A percentile compares a stretch with the other conserved stretches of the same genome.
These are phyloP conservation scores for Epithele typhae DNA, from an alignment of 768 basidiomycete species.

Conservation along the genomic window DNA sequence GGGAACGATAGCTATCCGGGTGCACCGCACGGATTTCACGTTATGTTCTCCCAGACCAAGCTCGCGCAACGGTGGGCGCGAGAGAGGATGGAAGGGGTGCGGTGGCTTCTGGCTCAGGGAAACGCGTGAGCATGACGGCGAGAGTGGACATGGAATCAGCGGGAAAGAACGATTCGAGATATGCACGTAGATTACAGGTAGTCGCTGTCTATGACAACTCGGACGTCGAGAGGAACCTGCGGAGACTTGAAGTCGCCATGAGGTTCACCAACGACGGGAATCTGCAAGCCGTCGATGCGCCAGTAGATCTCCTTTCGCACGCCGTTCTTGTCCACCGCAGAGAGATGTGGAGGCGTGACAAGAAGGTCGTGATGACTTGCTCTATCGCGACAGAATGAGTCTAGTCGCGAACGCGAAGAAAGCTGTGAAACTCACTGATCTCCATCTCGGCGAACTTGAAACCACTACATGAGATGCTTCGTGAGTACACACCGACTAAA, in stretches of 20 bases:
- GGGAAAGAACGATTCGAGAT: no score
- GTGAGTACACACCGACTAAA: no score
- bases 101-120: no score
- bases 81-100: no score
- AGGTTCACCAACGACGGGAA: slow-evolving; percentile 33
- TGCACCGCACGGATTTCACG: no score
- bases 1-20: no score
- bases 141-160: no score
- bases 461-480: slow-evolving; percentile 9
- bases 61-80: no score
- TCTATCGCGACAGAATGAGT: slow-evolving; percentile 23
- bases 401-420: no score
- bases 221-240: slow-evolving; percentile 30
- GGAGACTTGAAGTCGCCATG: slow-evolving; percentile 29
- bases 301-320: slow-evolving; percentile 33
- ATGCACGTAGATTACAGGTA: no score
- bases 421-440: slow-evolving; percentile 19
- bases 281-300: slow-evolving; percentile 32
- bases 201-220: slow-evolving; percentile 25
- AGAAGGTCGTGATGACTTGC: slow-evolving; percentile 32
- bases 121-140: no score
- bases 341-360: slow-evolving; percentile 32
- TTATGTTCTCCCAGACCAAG: no score
- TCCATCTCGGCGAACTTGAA: slow-evolving; percentile 23
- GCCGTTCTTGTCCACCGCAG: slow-evolving; percentile 25